phyloP scores from a whole-genome alignment of 139 green algal species.

The Diplosphaera chodatii region DNA sequence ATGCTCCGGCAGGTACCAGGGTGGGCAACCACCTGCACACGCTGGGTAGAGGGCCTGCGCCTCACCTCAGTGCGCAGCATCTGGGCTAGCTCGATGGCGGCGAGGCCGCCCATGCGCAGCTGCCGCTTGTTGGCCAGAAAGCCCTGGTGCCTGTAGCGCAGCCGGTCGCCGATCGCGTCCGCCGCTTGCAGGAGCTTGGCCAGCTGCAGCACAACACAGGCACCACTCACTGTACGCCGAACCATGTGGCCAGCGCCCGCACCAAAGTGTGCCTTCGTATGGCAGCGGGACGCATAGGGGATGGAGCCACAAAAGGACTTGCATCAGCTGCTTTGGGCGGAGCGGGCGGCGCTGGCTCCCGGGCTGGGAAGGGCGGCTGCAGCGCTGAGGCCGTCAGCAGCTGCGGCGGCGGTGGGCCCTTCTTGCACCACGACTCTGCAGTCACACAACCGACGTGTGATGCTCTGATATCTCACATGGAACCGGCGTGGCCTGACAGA shows the following conservation, averaged over 20 bases:
- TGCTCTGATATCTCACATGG: too few relatives aligned
- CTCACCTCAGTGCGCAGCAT: slow-evolving; percentile 36
- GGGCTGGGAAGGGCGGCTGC: slow-evolving; percentile 38
- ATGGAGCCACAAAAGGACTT: too few relatives aligned
- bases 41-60: neutral
- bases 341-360: slow-evolving; percentile 7
- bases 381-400: slow-evolving; percentile 36
- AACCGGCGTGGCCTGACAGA: too few relatives aligned
- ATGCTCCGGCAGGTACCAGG: too few relatives aligned
- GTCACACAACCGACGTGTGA: too few relatives aligned
- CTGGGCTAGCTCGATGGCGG: slow-evolving; percentile 72
- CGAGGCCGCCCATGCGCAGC: slow-evolving; percentile 72
- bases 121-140: slow-evolving; percentile 77
- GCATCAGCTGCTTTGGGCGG: neutral
- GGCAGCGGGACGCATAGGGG: too few relatives aligned
- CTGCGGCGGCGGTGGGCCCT: slow-evolving; percentile 49
- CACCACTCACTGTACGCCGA: too few relatives aligned
- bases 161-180: slow-evolving; percentile 55
- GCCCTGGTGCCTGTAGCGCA: slow-evolving; percentile 81
- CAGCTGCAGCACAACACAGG: too few relatives aligned
- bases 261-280: too few relatives aligned
- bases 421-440: slow-evolving; percentile 83
- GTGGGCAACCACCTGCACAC: too few relatives aligned
- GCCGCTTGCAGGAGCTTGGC: slow-evolving; percentile 42
- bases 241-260: too few relatives aligned